Evolutionary conservation across 345 rosid species (phyloP), one percentile per base, ranked within the genome.

Genomic region (Odontarrhena argentea): DNA sequence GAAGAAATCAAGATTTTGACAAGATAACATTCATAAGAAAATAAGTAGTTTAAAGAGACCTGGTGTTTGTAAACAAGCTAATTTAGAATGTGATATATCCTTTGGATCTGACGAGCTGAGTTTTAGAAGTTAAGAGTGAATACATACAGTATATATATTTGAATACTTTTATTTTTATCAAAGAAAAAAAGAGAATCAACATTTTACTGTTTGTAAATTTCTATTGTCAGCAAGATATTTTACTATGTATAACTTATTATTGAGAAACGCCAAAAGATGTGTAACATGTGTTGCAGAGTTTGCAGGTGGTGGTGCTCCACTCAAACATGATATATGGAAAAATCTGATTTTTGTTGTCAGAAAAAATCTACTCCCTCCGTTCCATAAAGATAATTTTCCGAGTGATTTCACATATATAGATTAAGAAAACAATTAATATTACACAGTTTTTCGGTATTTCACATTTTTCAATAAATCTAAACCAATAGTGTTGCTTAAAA

Each of bases 241-340:
- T 45, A 44, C 62, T 60, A 60, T 52, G n/a, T 26, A 58, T 40
- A 55, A 49, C 40, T 64, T 56, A 48, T 64, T 56, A 48, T 59
- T 50, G 43, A 30, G 59, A 72, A 65, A 43, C 53, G 59, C 66
- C 76, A 72, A 65, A 13, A 44, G 52, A 40, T 56, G 38, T 42
- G 52, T 25, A 60, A 34, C 67, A 60, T 69, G 68, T 72, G 70
- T 46, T 56, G 70, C 74, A 71, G 75, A 52, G 54, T 70, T 63
- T 63, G 63, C 69, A 63, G 57, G 69, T 38, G 56, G 75, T 72
- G 76, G 76, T 65, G 76, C 50, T 58, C 76, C 76, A 72, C 76
- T 10, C 26, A 28, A 30, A 24, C 47, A 36, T 42, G 67, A 55
- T 12, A 26, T 1, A 55, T 10, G 7, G 32, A 8, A 37, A 63